Evolutionary conservation across 208 protist species (phyloP), one percentile per base, ranked within the genome.

Genomic region (Trypanosoma avium): DNA sequence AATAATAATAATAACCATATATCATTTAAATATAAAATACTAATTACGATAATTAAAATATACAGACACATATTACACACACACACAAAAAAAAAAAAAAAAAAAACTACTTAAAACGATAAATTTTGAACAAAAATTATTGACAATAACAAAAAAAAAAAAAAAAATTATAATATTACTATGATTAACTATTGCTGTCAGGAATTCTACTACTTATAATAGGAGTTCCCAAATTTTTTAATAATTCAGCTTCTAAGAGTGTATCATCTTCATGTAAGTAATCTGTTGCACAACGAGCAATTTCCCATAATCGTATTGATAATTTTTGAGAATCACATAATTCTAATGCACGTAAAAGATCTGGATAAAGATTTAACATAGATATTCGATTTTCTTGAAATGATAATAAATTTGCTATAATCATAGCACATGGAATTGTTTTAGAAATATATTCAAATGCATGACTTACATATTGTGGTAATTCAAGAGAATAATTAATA

Each of bases 401-500:
- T 36, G 49, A 56, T 17, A 74, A 61, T 12, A 74, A 53, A 27
- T 74, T 74, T 8, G 50, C 57, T 50, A 74, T 46, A 4, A 67
- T 42, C 60, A 60, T 60, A 21, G 60, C 49, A 55, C 58, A 67
- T 6, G 47, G 47, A 33, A 57, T 12, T 30, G 49, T 21, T 12
- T 24, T 22, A 15, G 47, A 42, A 19, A 65, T 65, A 24, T 46
- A 33, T 35, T 43, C 48, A 9, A 65, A 33, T 1, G 59, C 47
- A 35, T 7, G 6, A 17, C 19, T n/a, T 32, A 54, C n/a, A 46
- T 49, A 13, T 19, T 1, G 36, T 29, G 49, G 33, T 35, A 42
- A 32, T n/a, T 12, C 42, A 64, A 29, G 2, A 52, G 13, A 4
- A 29, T 8, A 27, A 9, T 21, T 9, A 29, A 43, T 19, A 38